These are phyloP conservation scores for Mitragyna speciosa DNA, from an alignment of 257 asterid genomes.

Conservation along the genomic window DNA sequence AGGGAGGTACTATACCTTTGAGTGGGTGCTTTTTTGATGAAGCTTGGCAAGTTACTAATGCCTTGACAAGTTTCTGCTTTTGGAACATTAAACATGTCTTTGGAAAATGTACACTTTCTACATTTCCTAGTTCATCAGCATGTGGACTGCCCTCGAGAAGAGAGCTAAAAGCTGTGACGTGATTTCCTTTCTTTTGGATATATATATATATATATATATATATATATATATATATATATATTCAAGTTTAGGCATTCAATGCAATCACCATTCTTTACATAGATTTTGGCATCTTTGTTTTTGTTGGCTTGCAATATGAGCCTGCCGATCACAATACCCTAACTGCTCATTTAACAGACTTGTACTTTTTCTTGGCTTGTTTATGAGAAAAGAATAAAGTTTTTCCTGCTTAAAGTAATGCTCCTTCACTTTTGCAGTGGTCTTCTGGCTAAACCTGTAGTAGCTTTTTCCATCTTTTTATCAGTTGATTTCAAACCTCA, in stretches of 20 bases:
- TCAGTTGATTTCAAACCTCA: background rate
- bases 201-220: background rate
- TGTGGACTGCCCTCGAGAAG: slow-evolving; percentile 23
- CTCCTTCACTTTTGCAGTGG: background rate
- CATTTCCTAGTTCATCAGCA: slow-evolving; percentile 10
- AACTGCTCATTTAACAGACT: too few relatives aligned
- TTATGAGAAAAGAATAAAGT: background rate
- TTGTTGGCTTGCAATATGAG: background rate
- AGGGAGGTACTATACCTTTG: background rate
- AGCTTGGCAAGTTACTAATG: background rate
- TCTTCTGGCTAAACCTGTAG: background rate
- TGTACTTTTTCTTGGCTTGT: background rate
- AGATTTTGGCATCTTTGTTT: background rate
- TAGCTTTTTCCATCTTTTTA: background rate
- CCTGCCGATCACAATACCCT: background rate
- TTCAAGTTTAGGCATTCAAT: background rate
- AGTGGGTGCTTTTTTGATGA: background rate
- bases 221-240: background rate
- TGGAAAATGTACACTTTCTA: slow-evolving; percentile 8
- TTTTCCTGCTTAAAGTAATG: background rate
- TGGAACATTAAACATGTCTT: background rate
- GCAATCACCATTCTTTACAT: background rate
- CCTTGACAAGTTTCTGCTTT: background rate
- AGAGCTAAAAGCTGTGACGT: slow-evolving; percentile 18
- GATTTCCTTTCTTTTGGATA: slow-evolving; percentile 26